phyloP scores from a whole-genome alignment of 2,329 filamentous ascomycete species.

The Pseudogymnoascus pannorum region DNA sequence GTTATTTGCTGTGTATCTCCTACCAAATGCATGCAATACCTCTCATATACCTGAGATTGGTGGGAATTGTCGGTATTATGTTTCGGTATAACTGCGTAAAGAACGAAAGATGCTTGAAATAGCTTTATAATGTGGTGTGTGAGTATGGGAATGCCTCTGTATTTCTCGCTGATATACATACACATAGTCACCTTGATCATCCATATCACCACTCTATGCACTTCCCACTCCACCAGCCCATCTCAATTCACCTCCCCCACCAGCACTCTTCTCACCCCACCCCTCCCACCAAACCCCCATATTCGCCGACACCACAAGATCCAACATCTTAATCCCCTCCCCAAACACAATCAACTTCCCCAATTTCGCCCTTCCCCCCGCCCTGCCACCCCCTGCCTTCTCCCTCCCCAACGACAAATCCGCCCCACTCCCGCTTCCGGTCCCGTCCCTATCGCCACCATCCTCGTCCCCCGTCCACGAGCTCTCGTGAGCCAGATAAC shows the following conservation, averaged over 20 bases:
- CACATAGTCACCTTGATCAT: background rate
- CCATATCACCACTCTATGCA: background rate
- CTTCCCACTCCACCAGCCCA: too few relatives aligned
- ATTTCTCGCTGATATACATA: background rate
- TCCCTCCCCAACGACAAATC: conserved; percentile 75
- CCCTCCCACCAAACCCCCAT: conserved; percentile 90
- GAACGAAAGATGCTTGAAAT: background rate
- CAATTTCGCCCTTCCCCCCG: conserved; percentile 82
- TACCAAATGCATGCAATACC: too few relatives aligned
- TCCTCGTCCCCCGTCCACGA: conserved; percentile 13
- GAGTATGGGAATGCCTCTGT: background rate
- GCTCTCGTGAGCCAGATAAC: background rate
- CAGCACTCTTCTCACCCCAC: conserved; percentile 42
- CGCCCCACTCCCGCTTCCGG: conserved; percentile 49
- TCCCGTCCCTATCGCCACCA: conserved; percentile 32
- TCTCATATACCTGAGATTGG: too few relatives aligned
- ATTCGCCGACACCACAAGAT: conserved; percentile 84
- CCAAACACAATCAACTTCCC: conserved; percentile 87
- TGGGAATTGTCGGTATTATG: background rate
- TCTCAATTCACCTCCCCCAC: background rate
- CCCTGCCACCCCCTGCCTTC: conserved; percentile 75
- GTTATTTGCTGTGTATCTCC: too few relatives aligned
- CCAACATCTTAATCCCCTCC: conserved; percentile 91
- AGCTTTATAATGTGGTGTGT: background rate
- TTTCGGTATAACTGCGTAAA: background rate